phyloP scores from a whole-genome alignment of 2,329 filamentous ascomycete species.

The Cryphonectria radicalis region DNA sequence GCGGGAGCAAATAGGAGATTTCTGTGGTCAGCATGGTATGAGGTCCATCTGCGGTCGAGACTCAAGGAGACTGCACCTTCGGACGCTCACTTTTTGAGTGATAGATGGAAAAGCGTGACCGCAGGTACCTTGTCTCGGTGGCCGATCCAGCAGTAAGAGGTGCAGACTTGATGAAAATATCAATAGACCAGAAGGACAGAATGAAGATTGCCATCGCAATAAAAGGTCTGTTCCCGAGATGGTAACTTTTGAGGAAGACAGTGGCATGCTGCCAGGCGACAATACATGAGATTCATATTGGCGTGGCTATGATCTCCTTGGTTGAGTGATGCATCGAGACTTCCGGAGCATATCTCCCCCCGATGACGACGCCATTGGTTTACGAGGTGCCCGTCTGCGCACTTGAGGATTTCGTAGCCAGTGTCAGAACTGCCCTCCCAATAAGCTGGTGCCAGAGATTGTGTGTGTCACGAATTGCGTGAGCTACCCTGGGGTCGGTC shows the following conservation, averaged over 20 bases:
- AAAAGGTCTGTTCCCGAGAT: neutral
- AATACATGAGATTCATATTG: neutral
- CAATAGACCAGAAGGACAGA: neutral
- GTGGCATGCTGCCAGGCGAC: neutral
- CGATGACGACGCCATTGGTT: neutral
- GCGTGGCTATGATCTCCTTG: neutral
- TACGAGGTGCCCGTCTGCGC: neutral
- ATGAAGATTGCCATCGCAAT: neutral
- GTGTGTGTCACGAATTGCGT: neutral
- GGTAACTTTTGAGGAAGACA: neutral
- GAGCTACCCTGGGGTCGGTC: neutral
- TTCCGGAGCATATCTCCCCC: neutral
- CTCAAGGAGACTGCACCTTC: neutral
- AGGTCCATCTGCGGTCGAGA: neutral
- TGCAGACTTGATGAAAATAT: neutral
- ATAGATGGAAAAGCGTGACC: neutral
- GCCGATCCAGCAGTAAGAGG: neutral
- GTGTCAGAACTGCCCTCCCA: neutral
- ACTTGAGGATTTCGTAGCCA: neutral
- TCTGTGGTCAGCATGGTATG: neutral
- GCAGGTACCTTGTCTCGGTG: neutral
- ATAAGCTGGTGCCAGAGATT: neutral
- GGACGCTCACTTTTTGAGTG: neutral
- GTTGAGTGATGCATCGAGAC: neutral
- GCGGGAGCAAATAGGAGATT: neutral